These are phyloP conservation scores for Aspergillus niger DNA, from an alignment of 2,329 filamentous ascomycete genomes.

Conservation along the genomic window DNA sequence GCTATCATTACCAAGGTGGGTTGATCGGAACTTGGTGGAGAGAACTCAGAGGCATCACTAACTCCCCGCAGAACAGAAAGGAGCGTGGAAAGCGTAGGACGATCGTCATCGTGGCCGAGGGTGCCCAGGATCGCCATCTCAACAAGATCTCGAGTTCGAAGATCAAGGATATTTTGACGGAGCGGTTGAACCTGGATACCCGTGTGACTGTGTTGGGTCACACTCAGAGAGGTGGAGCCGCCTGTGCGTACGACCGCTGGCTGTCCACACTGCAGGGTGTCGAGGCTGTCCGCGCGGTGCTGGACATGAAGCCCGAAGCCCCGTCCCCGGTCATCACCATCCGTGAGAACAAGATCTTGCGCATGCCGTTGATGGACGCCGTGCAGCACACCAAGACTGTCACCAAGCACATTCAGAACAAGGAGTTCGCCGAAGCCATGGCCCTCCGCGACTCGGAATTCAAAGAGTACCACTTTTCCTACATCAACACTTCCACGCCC, in stretches of 20 bases:
- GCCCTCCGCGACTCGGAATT: conserved; percentile 88
- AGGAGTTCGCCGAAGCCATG: conserved; percentile 89
- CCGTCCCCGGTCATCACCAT: conserved; percentile 95
- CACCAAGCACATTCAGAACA: conserved; percentile 75
- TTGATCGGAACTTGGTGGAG: too few relatives aligned
- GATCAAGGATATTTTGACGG: conserved; percentile 85
- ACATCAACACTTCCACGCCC: conserved; percentile 85
- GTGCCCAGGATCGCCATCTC: conserved; percentile 80
- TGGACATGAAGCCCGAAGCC: conserved; percentile 84
- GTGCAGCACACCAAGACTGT: conserved; percentile 85
- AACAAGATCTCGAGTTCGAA: conserved; percentile 78
- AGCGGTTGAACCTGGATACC: conserved; percentile 81
- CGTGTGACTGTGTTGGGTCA: conserved; percentile 93
- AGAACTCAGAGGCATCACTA: not conserved
- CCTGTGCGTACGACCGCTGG: conserved; percentile 93
- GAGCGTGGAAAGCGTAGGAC: conserved; percentile 89
- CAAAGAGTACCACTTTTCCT: conserved; percentile 85
- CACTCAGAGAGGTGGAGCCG: conserved; percentile 91
- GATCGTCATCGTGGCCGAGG: conserved; percentile 96
- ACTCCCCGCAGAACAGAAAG: conserved; percentile 66
- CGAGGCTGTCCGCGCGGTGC: conserved; percentile 87
- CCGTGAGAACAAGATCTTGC: conserved; percentile 95
- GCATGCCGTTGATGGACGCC: conserved; percentile 84
- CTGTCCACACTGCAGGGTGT: conserved; percentile 90
- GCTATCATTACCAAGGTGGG: conserved; percentile 69